These are phyloP conservation scores for Flammula alnicola DNA, from an alignment of 1,284 basidiomycete genomes.

Conservation along the genomic window DNA sequence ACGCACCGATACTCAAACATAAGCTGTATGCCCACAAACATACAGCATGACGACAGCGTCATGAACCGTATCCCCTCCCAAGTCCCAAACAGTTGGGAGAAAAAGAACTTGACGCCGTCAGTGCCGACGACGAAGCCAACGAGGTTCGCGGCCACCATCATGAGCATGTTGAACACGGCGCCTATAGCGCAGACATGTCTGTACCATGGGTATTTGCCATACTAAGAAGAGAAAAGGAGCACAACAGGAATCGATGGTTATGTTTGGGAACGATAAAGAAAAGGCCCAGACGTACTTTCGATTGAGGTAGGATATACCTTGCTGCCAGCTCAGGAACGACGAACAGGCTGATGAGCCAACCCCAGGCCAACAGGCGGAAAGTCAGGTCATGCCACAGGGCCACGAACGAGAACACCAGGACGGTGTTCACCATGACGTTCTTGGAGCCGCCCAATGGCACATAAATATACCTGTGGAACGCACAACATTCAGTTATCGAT, in stretches of 20 bases:
- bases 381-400: conserved; percentile 98
- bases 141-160: conserved; percentile 94
- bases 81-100: conserved; percentile 67
- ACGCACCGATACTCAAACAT: conserved; percentile 92
- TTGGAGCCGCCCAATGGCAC: conserved; percentile 87
- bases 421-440: conserved; percentile 68
- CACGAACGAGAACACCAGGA: conserved; percentile 96
- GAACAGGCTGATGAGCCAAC: conserved; percentile 94
- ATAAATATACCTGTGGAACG: conserved; percentile 82
- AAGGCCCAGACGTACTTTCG: conserved; percentile 61
- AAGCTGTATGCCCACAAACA: conserved; percentile 87
- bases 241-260: neutral
- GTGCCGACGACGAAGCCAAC: conserved; percentile 94
- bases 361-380: conserved; percentile 91
- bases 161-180: conserved; percentile 83
- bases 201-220: conserved; percentile 76
- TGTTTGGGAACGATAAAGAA: neutral
- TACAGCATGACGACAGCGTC: conserved; percentile 58
- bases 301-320: conserved; percentile 59
- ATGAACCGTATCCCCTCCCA: conserved; percentile 77
- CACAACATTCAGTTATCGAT: conserved; percentile 3
- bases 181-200: conserved; percentile 86
- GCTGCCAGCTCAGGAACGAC: conserved; percentile 86
- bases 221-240: conserved; percentile 53
- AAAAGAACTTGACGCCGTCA: conserved; percentile 81